These are phyloP conservation scores for Entophlyctis luteolus DNA, from an alignment of 192 early-diverging fungal species.

Conservation along the genomic window DNA sequence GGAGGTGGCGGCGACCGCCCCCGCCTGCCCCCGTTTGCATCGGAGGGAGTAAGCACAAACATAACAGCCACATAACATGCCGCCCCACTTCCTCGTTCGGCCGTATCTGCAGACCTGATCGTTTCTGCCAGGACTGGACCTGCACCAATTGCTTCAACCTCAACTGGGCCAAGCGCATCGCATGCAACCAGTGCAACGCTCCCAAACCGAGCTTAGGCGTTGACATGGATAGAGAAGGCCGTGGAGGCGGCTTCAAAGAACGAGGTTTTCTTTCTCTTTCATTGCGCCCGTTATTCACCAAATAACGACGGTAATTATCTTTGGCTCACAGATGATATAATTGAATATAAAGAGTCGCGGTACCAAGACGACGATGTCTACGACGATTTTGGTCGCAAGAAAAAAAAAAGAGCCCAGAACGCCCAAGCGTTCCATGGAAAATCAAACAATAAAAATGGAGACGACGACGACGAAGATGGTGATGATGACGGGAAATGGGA, in stretches of 20 bases:
- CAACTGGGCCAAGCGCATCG: slow-evolving; percentile 35
- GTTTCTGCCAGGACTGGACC: slow-evolving; percentile 49
- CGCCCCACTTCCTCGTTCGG: no score
- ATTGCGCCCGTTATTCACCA: neutral
- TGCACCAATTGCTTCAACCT: slow-evolving; percentile 41
- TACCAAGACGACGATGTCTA: slow-evolving; percentile 39
- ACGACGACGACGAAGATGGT: slow-evolving; percentile 39
- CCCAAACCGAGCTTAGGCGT: slow-evolving; percentile 35
- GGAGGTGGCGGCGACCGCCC: no score
- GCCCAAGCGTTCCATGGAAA: neutral
- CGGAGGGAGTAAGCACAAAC: no score
- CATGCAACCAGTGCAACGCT: slow-evolving; percentile 42
- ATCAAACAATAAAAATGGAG: neutral
- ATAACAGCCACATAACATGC: no score
- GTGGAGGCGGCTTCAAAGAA: slow-evolving; percentile 41
- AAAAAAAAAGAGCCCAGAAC: slow-evolving; percentile 26
- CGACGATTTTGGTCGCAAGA: slow-evolving; percentile 47
- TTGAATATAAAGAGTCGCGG: slow-evolving; percentile 40
- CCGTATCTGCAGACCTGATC: no score
- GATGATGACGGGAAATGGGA: slow-evolving; percentile 42
- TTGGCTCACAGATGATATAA: slow-evolving; percentile 20
- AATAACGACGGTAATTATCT: neutral
- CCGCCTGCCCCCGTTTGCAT: no score
- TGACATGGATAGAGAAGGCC: slow-evolving; percentile 36
- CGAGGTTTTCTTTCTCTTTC: slow-evolving; percentile 17